phyloP scores from a whole-genome alignment of 345 rosid genomes.

The Kernera saxatilis region DNA sequence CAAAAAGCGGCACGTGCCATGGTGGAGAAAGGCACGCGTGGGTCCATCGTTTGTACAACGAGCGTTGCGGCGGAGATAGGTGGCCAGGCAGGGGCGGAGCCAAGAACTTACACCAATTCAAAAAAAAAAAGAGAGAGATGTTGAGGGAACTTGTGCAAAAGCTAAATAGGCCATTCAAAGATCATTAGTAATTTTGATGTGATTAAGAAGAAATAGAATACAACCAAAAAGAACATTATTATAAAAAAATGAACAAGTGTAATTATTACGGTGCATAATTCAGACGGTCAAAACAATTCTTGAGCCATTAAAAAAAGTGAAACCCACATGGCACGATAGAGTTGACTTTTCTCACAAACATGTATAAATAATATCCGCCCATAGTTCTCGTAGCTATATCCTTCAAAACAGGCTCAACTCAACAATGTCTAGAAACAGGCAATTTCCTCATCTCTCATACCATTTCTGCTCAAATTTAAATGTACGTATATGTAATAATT shows the following conservation, averaged over 20 bases:
- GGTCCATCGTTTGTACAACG: slow-evolving; percentile 63
- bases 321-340: slow-evolving; percentile 28
- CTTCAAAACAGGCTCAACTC: slow-evolving; percentile 1
- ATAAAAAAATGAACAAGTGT: neutral
- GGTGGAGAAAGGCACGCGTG: slow-evolving; percentile 51
- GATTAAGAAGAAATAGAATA: no score
- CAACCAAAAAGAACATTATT: neutral
- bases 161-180: no score
- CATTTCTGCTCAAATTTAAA: neutral
- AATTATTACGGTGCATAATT: neutral
- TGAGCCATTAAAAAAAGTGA: slow-evolving; percentile 28
- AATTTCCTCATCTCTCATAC: neutral
- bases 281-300: slow-evolving; percentile 20
- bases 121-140: no score
- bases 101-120: no score
- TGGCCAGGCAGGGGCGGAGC: no score
- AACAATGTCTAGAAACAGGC: slow-evolving; percentile 25
- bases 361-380: slow-evolving; percentile 16
- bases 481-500: neutral
- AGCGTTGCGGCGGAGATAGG: slow-evolving; percentile 38
- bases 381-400: neutral
- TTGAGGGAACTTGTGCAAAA: no score
- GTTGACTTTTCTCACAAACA: slow-evolving; percentile 16
- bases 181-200: neutral
- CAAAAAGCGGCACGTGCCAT: slow-evolving; percentile 67